A percentile compares a stretch with the other conserved stretches of the same genome.
Evolutionary conservation across 1,139 yeast genomes (phyloP).

Genomic region (Hyphopichia wangnamkhiaoensis): DNA sequence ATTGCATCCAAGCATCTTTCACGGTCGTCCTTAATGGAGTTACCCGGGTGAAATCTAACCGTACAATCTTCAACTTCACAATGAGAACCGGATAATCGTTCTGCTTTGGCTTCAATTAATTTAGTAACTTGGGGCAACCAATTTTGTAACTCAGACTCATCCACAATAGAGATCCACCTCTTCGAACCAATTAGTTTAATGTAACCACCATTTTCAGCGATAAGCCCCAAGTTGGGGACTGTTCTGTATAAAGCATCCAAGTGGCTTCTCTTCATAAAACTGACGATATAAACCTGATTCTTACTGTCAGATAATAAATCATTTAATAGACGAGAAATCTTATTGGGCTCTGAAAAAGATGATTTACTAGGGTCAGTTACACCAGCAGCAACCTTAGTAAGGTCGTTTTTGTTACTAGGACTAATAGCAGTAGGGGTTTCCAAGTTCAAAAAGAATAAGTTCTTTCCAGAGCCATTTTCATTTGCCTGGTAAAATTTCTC

Average conservation of each 20-base stretch:
- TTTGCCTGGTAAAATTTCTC: slow-evolving; percentile 35
- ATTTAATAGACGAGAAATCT: slow-evolving; percentile 47
- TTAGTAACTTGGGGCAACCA: slow-evolving; percentile 68
- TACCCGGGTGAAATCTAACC: slow-evolving; percentile 71
- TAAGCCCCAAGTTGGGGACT: slow-evolving; percentile 70
- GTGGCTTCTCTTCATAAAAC: slow-evolving; percentile 62
- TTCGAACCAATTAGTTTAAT: slow-evolving; percentile 54
- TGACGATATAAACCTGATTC: slow-evolving; percentile 71
- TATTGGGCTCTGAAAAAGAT: slow-evolving; percentile 45
- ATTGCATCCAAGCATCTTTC: slow-evolving; percentile 67
- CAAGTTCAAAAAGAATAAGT: slow-evolving; percentile 57
- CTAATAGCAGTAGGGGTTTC: slow-evolving; percentile 42
- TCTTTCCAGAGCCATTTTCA: slow-evolving; percentile 31
- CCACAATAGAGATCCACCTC: slow-evolving; percentile 68
- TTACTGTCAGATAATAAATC: slow-evolving; percentile 49
- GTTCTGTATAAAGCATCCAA: slow-evolving; percentile 70
- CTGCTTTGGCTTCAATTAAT: slow-evolving; percentile 66
- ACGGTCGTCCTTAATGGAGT: slow-evolving; percentile 57
- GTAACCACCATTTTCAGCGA: slow-evolving; percentile 89
- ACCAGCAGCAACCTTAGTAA: slow-evolving; percentile 12
- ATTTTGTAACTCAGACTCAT: slow-evolving; percentile 45
- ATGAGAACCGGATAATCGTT: slow-evolving; percentile 77
- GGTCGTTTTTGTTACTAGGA: slow-evolving; percentile 15
- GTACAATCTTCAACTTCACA: slow-evolving; percentile 76
- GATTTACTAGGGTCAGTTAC: slow-evolving; percentile 27